These are phyloP conservation scores for Cytospora piceicola DNA, from an alignment of 2,329 filamentous ascomycete genomes.

Conservation along the genomic window DNA sequence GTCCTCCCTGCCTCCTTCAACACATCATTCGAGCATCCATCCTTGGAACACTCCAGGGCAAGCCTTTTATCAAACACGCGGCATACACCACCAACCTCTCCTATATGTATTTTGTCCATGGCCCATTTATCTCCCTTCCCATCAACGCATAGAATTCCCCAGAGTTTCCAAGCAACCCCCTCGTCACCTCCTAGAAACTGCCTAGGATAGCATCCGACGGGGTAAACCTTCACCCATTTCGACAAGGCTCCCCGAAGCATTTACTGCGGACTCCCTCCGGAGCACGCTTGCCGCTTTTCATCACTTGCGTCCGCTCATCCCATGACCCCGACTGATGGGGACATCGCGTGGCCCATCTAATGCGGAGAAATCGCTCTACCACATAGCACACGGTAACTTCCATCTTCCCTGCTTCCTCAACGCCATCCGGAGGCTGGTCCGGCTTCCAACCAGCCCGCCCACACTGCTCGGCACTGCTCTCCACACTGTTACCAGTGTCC, in stretches of 20 bases:
- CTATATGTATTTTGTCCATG: neutral
- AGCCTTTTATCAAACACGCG: neutral
- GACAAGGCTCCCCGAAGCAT: neutral
- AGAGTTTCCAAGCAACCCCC: too few relatives aligned
- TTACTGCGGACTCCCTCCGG: conserved; percentile 6
- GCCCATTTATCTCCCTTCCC: neutral
- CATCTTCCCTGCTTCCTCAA: neutral
- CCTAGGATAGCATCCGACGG: neutral
- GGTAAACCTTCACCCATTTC: conserved; percentile 16
- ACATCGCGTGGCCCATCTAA: conserved; percentile 22
- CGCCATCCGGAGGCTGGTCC: neutral
- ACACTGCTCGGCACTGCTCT: neutral
- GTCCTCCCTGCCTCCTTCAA: neutral
- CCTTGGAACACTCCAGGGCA: too few relatives aligned
- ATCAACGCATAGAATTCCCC: neutral
- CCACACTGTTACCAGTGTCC: neutral
- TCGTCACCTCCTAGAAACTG: neutral
- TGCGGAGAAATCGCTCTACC: conserved; percentile 21
- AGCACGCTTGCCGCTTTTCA: conserved; percentile 23
- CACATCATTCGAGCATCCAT: neutral
- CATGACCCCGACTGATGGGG: conserved; percentile 23
- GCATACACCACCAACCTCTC: neutral
- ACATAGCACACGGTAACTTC: conserved; percentile 9
- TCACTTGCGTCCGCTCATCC: conserved; percentile 22
- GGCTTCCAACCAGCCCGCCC: neutral